These are phyloP conservation scores for Blastobotrys arbuscula DNA, from an alignment of 1,139 yeast genomes.

Conservation along the genomic window DNA sequence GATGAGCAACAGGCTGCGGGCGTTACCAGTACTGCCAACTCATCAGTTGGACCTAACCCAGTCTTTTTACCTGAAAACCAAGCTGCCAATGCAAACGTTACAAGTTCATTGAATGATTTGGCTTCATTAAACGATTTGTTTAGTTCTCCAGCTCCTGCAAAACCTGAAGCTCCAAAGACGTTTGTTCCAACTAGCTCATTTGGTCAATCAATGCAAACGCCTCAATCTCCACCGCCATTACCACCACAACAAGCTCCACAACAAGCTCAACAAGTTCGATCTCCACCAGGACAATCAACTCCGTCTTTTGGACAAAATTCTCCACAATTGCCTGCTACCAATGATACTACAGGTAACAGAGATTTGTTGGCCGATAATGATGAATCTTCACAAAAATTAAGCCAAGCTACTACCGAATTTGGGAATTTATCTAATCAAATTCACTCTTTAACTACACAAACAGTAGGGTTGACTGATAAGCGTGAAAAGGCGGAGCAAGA, in stretches of 20 bases:
- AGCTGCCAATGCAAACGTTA: conserved; percentile 11
- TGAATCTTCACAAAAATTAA: conserved; percentile 59
- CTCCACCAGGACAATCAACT: too few species aligned
- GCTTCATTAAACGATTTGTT: conserved; percentile 38
- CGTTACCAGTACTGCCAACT: not conserved
- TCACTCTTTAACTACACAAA: conserved; percentile 69
- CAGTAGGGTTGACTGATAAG: conserved; percentile 62
- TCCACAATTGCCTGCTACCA: conserved; percentile 7
- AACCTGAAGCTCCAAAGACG: conserved; percentile 16
- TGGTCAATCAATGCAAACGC: conserved; percentile 52
- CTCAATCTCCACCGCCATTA: conserved; percentile 14
- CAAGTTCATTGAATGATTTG: conserved; percentile 29
- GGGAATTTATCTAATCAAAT: conserved; percentile 86
- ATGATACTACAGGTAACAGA: conserved; percentile 33
- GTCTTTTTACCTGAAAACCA: conserved; percentile 18
- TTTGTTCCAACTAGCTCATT: conserved; percentile 62
- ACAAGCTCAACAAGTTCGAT: conserved; percentile 10
- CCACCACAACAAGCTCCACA: conserved; percentile 2
- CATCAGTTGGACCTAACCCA: conserved; percentile 21
- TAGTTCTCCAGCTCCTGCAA: conserved; percentile 28
- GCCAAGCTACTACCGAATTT: conserved; percentile 76
- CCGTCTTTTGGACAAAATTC: too few species aligned
- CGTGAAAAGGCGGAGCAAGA: conserved; percentile 74
- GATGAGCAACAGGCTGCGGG: conserved; percentile 4
- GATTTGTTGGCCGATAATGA: conserved; percentile 53